These are phyloP conservation scores for Cladosporium sp. DNA, from an alignment of 2,329 filamentous ascomycete species.

Conservation along the genomic window DNA sequence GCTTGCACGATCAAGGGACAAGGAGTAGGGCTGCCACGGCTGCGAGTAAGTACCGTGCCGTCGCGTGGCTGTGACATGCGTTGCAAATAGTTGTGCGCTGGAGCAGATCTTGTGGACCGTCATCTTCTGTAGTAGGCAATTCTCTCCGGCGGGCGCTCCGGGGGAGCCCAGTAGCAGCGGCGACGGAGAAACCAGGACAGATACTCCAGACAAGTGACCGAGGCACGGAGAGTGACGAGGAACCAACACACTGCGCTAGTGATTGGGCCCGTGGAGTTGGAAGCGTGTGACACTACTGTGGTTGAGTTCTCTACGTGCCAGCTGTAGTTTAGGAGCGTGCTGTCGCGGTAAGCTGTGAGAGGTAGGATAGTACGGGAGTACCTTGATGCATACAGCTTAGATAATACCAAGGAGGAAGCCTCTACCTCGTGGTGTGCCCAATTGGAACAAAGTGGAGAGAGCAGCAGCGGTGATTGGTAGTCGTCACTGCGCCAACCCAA, in stretches of 20 bases:
- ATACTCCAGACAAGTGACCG: not conserved
- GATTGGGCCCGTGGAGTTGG: not conserved
- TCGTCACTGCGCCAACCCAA: not conserved
- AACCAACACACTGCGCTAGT: not conserved
- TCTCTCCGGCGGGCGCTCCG: not conserved
- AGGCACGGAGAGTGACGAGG: not conserved
- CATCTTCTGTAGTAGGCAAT: not conserved
- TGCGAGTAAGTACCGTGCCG: constrained; percentile 9
- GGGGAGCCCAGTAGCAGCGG: not conserved
- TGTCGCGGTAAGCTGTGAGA: not conserved
- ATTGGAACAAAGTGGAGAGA: not conserved
- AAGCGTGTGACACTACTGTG: not conserved
- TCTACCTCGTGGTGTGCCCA: not conserved
- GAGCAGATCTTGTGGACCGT: not conserved
- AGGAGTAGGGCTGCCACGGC: not conserved
- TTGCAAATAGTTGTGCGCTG: not conserved
- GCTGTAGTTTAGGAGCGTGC: not conserved
- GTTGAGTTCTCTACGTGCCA: not conserved
- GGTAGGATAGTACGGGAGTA: not conserved
- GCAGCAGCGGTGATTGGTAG: not conserved
- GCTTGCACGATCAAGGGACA: constrained; percentile 2
- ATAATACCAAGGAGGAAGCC: not conserved
- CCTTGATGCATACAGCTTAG: not conserved
- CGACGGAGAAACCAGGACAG: not conserved
- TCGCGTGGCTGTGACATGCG: constrained; percentile 7